Percentiles rank a stretch among this genome's conserved stretches.
phyloP scores from a whole-genome alignment of 495 filamentous ascomycete genomes.

The Penicillium coffeae region DNA sequence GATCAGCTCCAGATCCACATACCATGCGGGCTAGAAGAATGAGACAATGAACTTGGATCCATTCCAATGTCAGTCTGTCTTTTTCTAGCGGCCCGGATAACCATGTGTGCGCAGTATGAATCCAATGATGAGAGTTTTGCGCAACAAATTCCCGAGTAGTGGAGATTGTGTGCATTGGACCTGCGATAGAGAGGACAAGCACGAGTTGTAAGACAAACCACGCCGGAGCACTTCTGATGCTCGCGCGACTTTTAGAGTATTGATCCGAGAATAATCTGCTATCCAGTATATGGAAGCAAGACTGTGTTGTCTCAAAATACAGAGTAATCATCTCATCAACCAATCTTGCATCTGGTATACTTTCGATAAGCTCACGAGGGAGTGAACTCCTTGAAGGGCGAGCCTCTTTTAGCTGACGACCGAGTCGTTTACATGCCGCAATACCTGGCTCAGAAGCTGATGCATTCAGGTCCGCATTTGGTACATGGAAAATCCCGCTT shows the following conservation, averaged over 20 bases:
- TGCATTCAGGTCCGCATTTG: neutral
- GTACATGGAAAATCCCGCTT: conserved; percentile 14
- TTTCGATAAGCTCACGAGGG: conserved; percentile 14
- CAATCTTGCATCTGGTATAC: conserved; percentile 25
- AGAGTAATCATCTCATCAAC: conserved; percentile 36
- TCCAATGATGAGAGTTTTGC: conserved; percentile 35
- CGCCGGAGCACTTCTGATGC: too few species aligned
- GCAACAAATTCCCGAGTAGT: conserved; percentile 23
- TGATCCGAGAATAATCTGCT: conserved; percentile 43
- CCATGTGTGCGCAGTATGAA: conserved; percentile 49
- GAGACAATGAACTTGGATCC: conserved; percentile 50
- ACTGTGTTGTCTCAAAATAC: conserved; percentile 50
- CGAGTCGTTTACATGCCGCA: conserved; percentile 24
- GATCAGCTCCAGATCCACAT: conserved; percentile 42
- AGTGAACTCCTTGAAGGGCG: conserved; percentile 19
- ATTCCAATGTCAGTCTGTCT: conserved; percentile 36
- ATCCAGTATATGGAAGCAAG: conserved; percentile 46
- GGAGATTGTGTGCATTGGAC: conserved; percentile 25
- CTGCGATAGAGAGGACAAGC: conserved; percentile 44
- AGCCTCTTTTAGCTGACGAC: conserved; percentile 19
- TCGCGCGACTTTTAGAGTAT: conserved; percentile 27
- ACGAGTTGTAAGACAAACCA: conserved; percentile 37
- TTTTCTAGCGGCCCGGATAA: conserved; percentile 50
- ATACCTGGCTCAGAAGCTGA: conserved; percentile 4
- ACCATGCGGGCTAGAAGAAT: conserved; percentile 47